These are phyloP conservation scores for Claviceps pusilla DNA, from an alignment of 2,329 filamentous ascomycete species.

Conservation along the genomic window DNA sequence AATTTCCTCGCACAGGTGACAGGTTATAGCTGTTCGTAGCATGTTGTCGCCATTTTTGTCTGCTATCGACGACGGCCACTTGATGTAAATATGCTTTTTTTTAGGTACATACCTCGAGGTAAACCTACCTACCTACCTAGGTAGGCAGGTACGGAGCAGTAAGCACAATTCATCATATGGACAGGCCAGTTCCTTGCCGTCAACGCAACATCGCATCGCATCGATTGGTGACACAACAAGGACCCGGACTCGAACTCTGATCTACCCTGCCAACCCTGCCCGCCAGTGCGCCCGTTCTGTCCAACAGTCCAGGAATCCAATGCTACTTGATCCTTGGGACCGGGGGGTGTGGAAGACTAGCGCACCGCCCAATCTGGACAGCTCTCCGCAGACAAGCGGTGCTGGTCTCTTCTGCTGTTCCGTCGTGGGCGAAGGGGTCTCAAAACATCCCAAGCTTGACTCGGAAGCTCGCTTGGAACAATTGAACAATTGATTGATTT, in stretches of 20 bases:
- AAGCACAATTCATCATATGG: background rate
- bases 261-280: background rate
- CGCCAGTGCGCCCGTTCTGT: background rate
- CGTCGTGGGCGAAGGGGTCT: background rate
- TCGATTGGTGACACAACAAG: background rate
- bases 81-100: background rate
- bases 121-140: background rate
- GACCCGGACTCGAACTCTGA: background rate
- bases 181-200: background rate
- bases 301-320: background rate
- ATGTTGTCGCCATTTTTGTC: background rate
- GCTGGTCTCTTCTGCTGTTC: background rate
- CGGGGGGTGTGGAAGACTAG: no score
- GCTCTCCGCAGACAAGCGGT: background rate
- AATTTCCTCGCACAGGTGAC: no score
- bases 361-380: background rate
- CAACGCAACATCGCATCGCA: background rate
- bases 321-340: no score
- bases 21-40: no score
- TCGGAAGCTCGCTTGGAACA: background rate
- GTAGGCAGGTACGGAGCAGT: background rate
- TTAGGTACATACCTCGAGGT: background rate
- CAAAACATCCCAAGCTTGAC: background rate
- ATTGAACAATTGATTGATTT: background rate
- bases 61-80: background rate